Base-by-base conservation (phyloP, 1,284 basidiomycete genomes). In the Anthracocystis walkeri region DNA sequence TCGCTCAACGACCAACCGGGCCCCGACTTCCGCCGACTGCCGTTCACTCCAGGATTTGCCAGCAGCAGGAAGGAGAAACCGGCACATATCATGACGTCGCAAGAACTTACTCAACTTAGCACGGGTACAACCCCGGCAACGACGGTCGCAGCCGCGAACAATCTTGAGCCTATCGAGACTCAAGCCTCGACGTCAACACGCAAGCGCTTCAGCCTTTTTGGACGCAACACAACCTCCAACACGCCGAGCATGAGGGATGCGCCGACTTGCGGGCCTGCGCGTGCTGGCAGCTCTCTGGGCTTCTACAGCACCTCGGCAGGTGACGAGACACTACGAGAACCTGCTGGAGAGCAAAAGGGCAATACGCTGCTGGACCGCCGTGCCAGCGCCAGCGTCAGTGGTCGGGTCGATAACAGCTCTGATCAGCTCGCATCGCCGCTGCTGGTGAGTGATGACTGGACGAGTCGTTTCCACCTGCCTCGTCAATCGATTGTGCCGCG, bases 151-250 rank as follows among this genome's bases (percentile, higher is more conserved):
- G 14, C 54, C 18, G n/a, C 41, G 2, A 63, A 42, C 61, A 58
- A 60, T 18, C 14, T 44, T 6, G 58, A 65, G 10, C 14, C 54
- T 1, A 16, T 10, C 12, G 55, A 54, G 2, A 46, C 46, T 11
- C 27, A 41, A 16, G 14, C 49, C 2, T 41, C 33, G 23, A 60
- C 50, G 2, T 46, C 25, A 12, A 45, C 40, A 11, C 68, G 68
- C 50, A 71, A 65, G 25, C 62, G 68, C 38, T 65, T 58, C 55
- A 65, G 68, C 55, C 50, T 71, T 14, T 61, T 71, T 29, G 68
- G 63, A 2, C 68, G 68, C 46, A 59, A 57, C 44, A 53, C 61
- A 23, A 53, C 57, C 8, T 54, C 61, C 7, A 64, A 60, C 61
- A 58, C 63, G 21, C 54, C 55, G 20, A 55, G n/a, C 44, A 27